Evolutionary conservation across 495 filamentous ascomycete genomes (phyloP).

Genomic region (Trichoderma gamsii): DNA sequence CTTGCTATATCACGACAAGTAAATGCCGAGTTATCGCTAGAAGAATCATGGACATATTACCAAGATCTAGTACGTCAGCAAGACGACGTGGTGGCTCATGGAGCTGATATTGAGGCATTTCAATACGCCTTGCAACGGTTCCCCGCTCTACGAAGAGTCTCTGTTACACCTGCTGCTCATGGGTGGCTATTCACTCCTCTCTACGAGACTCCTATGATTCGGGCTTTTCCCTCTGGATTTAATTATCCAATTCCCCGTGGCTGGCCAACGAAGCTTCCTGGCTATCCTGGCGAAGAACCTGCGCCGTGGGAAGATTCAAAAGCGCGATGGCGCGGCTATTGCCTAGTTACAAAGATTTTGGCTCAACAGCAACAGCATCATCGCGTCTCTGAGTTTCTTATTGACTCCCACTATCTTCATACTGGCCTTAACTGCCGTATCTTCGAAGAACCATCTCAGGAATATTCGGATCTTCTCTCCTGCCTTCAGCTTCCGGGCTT

Average conservation of each 20-base stretch:
- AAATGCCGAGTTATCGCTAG: background rate
- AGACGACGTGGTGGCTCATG: background rate
- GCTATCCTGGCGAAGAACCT: too few species aligned
- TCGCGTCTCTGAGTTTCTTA: too few species aligned
- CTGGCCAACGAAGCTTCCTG: too few species aligned
- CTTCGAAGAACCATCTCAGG: too few species aligned
- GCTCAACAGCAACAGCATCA: too few species aligned
- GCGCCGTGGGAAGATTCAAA: too few species aligned
- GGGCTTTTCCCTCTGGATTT: slow-evolving; percentile 27
- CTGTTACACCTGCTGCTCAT: slow-evolving; percentile 29
- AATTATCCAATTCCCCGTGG: slow-evolving; percentile 25
- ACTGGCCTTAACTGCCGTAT: too few species aligned
- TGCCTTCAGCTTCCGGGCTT: too few species aligned
- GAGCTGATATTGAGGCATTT: background rate
- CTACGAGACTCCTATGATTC: slow-evolving; percentile 33
- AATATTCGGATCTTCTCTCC: too few species aligned
- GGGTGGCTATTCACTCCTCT: slow-evolving; percentile 27
- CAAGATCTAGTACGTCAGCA: background rate
- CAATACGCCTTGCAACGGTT: background rate
- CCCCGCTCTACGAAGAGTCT: slow-evolving; percentile 21
- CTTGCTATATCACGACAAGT: background rate
- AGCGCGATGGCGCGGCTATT: too few species aligned
- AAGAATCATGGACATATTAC: background rate
- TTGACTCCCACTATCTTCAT: too few species aligned
- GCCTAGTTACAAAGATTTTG: too few species aligned